phyloP scores from a whole-genome alignment of 2,329 filamentous ascomycete species.

The Colletotrichum eleusines region DNA sequence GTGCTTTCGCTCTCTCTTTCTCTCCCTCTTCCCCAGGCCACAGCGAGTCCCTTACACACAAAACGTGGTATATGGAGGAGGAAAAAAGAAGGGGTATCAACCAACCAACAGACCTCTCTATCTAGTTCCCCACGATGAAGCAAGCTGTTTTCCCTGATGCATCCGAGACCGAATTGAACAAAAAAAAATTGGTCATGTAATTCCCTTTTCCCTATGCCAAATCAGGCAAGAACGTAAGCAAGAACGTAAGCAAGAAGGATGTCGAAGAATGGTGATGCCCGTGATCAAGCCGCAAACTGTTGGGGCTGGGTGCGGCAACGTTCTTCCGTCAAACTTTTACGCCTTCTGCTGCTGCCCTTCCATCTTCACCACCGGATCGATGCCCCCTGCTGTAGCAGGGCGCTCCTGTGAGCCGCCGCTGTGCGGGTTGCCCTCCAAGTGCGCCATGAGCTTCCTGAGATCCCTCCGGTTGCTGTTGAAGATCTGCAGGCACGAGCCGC shows the following conservation, averaged over 20 bases:
- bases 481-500: conserved; percentile 59
- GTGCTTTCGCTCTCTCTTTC: no score
- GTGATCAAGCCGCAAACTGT: conserved; percentile 1
- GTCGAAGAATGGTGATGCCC: background rate
- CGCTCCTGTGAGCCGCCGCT: background rate
- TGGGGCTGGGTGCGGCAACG: conserved; percentile 2
- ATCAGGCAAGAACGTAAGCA: background rate
- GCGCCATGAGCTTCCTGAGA: conserved; percentile 56
- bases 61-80: conserved; percentile 27
- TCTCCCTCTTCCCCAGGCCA: background rate
- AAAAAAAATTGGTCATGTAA: conserved; percentile 3
- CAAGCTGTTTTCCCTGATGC: conserved; percentile 9
- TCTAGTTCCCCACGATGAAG: conserved; percentile 32
- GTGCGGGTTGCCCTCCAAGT: conserved; percentile 44
- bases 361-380: conserved; percentile 1
- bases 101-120: conserved; percentile 36
- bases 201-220: conserved; percentile 19
- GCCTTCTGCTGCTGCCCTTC: background rate
- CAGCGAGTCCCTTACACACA: conserved; percentile 12
- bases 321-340: background rate
- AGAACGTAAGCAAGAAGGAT: no score
- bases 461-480: conserved; percentile 58
- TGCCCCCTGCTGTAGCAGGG: background rate
- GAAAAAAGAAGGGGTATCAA: conserved; percentile 28
- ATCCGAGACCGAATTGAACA: conserved; percentile 2